A percentile compares a stretch with the other conserved stretches of the same genome.
These are phyloP conservation scores for Radiomyces spectabilis DNA, from an alignment of 192 early-diverging fungal species.

Conservation along the genomic window DNA sequence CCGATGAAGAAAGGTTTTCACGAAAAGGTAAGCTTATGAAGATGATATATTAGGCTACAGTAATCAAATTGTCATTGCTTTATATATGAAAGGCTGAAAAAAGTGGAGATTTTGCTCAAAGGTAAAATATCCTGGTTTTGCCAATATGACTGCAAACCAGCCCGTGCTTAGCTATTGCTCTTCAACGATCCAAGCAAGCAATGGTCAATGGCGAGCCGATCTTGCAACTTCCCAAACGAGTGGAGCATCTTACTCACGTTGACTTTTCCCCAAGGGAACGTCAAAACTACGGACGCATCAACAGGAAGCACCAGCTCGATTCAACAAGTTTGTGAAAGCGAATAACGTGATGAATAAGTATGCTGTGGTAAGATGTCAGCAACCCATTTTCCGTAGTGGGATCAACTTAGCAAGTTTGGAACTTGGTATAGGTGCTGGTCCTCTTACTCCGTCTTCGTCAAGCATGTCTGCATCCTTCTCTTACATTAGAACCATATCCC, in stretches of 20 bases:
- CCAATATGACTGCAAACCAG: too few species aligned
- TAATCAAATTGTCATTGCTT: conserved; percentile 1
- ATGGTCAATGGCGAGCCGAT: conserved; percentile 59
- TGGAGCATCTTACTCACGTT: conserved; percentile 36
- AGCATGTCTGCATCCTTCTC: conserved; percentile 42
- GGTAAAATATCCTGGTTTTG: too few species aligned
- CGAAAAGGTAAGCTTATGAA: too few species aligned
- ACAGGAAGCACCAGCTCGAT: conserved; percentile 25
- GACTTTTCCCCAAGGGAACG: conserved; percentile 46
- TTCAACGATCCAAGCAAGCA: conserved; percentile 61
- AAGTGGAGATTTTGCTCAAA: conserved; percentile 49
- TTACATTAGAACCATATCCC: conserved; percentile 26
- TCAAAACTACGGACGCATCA: conserved; percentile 43
- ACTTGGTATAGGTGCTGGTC: conserved; percentile 38
- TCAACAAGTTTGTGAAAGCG: conserved; percentile 38
- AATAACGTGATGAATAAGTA: conserved; percentile 49
- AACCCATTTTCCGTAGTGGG: too few species aligned
- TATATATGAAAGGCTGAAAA: conserved; percentile 29
- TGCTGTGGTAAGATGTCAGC: conserved; percentile 29
- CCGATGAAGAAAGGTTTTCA: conserved; percentile 29
- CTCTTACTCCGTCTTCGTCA: conserved; percentile 43
- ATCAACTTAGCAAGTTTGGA: too few species aligned
- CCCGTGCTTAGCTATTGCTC: too few species aligned
- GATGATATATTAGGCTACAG: neutral
- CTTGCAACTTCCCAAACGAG: conserved; percentile 49